These are phyloP conservation scores for Saururus chinensis DNA, from an alignment of 164 flowering plant species.

Conservation along the genomic window DNA sequence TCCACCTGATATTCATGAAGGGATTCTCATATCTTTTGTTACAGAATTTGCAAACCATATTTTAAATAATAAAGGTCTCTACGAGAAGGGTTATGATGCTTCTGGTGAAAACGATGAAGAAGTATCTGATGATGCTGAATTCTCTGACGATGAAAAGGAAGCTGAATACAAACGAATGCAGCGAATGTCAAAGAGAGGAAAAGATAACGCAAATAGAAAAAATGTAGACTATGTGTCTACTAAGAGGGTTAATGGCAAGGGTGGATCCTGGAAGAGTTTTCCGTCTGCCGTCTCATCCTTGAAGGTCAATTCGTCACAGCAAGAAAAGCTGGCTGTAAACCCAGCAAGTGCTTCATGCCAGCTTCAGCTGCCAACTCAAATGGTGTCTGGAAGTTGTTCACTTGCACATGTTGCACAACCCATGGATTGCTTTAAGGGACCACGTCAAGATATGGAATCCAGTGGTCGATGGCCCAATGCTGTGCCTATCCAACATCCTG, in stretches of 20 bases:
- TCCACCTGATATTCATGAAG: slow-evolving; percentile 54
- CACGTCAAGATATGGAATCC: slow-evolving; percentile 7
- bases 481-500: slow-evolving; percentile 29
- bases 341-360: slow-evolving; percentile 8
- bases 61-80: slow-evolving; percentile 53
- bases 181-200: slow-evolving; percentile 48
- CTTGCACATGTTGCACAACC: slow-evolving; percentile 12
- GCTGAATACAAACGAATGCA: slow-evolving; percentile 63
- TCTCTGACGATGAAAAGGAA: slow-evolving; percentile 97
- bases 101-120: slow-evolving; percentile 94
- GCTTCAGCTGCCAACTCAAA: slow-evolving; percentile 9
- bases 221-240: slow-evolving; percentile 24
- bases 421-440: slow-evolving; percentile 2
- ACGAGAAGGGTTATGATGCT: slow-evolving; percentile 90
- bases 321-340: background rate
- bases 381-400: slow-evolving; percentile 11
- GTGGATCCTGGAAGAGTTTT: slow-evolving; percentile 14
- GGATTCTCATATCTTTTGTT: slow-evolving; percentile 64
- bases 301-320: slow-evolving; percentile 2
- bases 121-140: slow-evolving; percentile 58
- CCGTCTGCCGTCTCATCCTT: slow-evolving; percentile 8
- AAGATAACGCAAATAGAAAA: slow-evolving; percentile 26
- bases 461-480: slow-evolving; percentile 30
- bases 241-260: slow-evolving; percentile 28
- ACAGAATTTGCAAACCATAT: slow-evolving; percentile 70